phyloP scores from a whole-genome alignment of 495 filamentous ascomycete genomes.

The Thermothielavioides terrestris region DNA sequence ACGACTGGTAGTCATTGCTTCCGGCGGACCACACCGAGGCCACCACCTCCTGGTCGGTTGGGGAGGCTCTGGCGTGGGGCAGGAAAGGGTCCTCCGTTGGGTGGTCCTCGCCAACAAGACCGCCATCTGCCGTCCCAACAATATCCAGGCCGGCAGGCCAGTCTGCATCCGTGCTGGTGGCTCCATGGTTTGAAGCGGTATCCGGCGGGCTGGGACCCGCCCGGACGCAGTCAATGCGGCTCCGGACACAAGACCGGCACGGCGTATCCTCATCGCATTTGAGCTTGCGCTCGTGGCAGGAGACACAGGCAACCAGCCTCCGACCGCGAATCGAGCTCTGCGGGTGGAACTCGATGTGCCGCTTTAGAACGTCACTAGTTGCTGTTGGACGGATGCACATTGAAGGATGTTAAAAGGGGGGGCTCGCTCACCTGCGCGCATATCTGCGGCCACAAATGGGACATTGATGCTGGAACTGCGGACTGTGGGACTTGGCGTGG shows the following conservation, averaged over 20 bases:
- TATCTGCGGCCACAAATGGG: constrained; percentile 23
- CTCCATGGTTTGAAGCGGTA: not conserved
- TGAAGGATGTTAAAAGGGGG: no score
- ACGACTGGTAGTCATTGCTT: no score
- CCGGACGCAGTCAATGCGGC: not conserved
- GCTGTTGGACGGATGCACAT: no score
- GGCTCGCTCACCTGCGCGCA: constrained; percentile 18
- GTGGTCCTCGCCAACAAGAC: not conserved
- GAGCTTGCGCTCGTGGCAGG: not conserved
- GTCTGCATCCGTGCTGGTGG: not conserved
- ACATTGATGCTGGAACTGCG: constrained; percentile 17
- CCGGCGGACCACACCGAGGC: not conserved
- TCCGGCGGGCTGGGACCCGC: not conserved
- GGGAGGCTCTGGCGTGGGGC: not conserved
- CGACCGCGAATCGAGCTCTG: not conserved
- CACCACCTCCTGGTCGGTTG: not conserved
- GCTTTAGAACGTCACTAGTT: constrained; percentile 23
- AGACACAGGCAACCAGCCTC: not conserved
- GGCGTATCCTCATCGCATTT: not conserved
- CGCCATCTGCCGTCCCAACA: not conserved
- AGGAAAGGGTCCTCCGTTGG: not conserved
- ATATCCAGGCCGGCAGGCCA: not conserved
- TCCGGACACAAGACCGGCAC: not conserved
- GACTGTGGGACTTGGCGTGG: constrained; percentile 23
- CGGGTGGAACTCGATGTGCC: constrained; percentile 22